Base-by-base conservation (phyloP, 1,284 basidiomycete genomes). In the Leccinum fallax region DNA sequence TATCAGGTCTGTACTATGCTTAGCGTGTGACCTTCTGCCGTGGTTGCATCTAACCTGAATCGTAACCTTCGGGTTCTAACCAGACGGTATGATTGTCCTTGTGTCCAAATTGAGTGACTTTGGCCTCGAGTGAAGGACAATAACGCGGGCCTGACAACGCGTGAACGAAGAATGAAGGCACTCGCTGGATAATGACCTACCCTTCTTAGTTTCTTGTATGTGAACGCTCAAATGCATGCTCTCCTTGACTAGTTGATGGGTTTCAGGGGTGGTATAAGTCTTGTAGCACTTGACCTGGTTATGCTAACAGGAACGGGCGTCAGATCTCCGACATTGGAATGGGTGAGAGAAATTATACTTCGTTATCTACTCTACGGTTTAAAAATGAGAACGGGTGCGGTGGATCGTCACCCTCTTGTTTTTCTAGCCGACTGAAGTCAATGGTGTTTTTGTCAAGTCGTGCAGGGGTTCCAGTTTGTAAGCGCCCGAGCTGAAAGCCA, bases 401-500 rank as follows among this genome's bases (percentile, higher is more conserved):
- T 1, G 74, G 66, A 2, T 60, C 64, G 66, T 93, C 90, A 3
- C 90, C 90, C 4, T 80, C 74, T 71, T 93, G 91, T 57, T 72
- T 75, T 30, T 74, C 78, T 68, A 94, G 76, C 7, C 78, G 80
- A 7, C 75, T 75, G 63, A 91, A 94, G 68, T 92, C 76, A 57
- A 96, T 93, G 4, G 88, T 89, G 5, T 77, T 80, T 30, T 83
- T 84, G 53, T 87, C 86, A 7, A 97, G 79, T 7, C 94, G 81
- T 1, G 94, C 92, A 15, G 94, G 94, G 0, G 94, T 97, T 3
- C 94, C 94, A 0, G 94, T 97, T 78, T 96, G 94, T 58, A 96
- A 79, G 9, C 94, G 84, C 2, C 89, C 89, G 3, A 96, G 86
- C 66, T 84, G 82, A 75, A 97, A 95, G 0, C 93, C 92, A 7